Evolutionary conservation across 495 filamentous ascomycete genomes (phyloP), one percentile per base, ranked within the genome.

Genomic region (Aspergillus baeticus): DNA sequence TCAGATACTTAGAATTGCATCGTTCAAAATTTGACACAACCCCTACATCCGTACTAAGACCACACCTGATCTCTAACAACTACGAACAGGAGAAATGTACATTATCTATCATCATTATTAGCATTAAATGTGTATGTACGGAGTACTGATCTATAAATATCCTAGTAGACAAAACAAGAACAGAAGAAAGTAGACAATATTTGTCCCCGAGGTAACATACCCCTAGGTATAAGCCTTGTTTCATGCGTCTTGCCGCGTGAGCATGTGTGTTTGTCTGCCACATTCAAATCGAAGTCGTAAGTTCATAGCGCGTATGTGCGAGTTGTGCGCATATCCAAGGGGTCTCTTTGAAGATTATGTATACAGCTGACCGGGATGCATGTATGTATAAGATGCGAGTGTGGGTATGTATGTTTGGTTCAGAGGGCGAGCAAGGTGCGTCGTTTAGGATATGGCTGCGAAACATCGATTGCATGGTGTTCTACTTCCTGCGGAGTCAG

Each of bases 241-340:
- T 21, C 11, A n/a, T n/a, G n/a, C 29, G 21, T 45, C 21, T 45
- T 29, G 20, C 34, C 44, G 33, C 5, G n/a, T 3, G 26, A 3
- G 26, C 17, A 34, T 6, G 8, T 49, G 17, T 49, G 17, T 15
- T 15, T 36, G 46, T 17, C 36, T 49, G 46, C 20, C 47, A 20
- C 33, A 18, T 20, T 49, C 20, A 50, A 23, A 49, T 6, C 13
- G 46, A 36, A 50, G 21, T 50, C 47, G 34, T 50, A 50, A 50
- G 18, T 50, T 50, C 47, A 50, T 50, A 38, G 47, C 47, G 47
- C 47, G 21, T 50, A 38, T 50, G 34, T 38, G 33, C 47, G 34
- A 33, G 18, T 17, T 37, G 6, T 49, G 17, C 15, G 13, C 31
- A 49, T 50, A 26, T 38, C 34, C 47, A 38, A 35, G 18, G 34